Base-by-base conservation (phyloP, 2,329 filamentous ascomycete genomes). In the Botrytis porri region DNA sequence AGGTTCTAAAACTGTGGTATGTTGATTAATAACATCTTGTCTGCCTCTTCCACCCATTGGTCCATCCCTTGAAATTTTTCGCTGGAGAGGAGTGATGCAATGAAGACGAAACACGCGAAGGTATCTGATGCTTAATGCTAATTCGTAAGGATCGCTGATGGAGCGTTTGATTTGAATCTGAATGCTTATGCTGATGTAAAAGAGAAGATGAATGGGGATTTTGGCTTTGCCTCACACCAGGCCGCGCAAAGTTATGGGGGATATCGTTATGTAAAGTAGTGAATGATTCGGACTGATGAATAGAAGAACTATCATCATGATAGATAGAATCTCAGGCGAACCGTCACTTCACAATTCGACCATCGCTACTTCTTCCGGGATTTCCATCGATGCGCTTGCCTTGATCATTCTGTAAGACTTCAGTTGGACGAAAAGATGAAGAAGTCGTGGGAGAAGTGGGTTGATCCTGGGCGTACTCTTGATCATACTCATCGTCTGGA, bases 401-500 rank as follows among this genome's bases (percentile, higher is more conserved):
- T 29, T 45, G 63, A 29, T 72, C 62, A 43, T 35, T 51, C 35
- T 59, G 62, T 22, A 69, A 57, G 32, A 61, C 32, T 20, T 72
- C 70, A 43, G 25, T 39, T 37, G 64, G 70, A 39, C 48, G 70
- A 51, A 57, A 22, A 29, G 70, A 69, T 7, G 39, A 60, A 41
- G 10, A 51, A 48, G 54, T 32, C 41, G 43, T 43, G 35, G 72
- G 67, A 10, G 72, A 71, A 25, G 8, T 29, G n/a, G 67, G 72
- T n/a, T 66, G 70, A 41, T 69, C 63, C 48, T 75, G 73, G 5
- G 59, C 74, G 41, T 80, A 77, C 18, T 86, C 85, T 57, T 87
- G 84, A 60, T 86, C 85, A 74, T 86, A 85, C 61, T 85, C 85
- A 73, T 86, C 83, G 62, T 83, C 83, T 66, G 83, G 78, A 72